Evolutionary conservation across 768 basidiomycete genomes (phyloP).

Genomic region (Trichaptum fuscoviolaceum): DNA sequence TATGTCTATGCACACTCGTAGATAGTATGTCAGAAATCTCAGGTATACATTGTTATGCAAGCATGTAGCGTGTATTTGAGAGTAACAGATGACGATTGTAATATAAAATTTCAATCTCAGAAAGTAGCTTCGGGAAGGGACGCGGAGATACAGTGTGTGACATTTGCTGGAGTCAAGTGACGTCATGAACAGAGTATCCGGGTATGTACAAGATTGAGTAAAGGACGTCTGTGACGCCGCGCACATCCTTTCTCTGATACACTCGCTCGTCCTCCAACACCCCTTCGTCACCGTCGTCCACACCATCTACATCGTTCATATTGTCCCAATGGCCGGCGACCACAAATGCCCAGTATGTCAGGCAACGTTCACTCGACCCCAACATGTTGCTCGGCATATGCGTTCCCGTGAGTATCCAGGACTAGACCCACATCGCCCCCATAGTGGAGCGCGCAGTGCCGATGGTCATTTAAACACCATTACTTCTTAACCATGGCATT

Average conservation of each 20-base stretch:
- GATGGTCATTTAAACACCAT: constrained; percentile 3
- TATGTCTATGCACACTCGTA: background rate
- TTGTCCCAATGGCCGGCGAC: constrained; percentile 60
- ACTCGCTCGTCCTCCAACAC: background rate
- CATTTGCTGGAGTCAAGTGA: background rate
- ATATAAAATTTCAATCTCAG: background rate
- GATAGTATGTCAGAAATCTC: background rate
- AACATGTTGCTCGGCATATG: constrained; percentile 89
- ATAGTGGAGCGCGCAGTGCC: background rate
- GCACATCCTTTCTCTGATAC: background rate
- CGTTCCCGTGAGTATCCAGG: constrained; percentile 65
- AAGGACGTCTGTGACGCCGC: background rate
- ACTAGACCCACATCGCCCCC: constrained; percentile 1
- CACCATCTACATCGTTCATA: background rate
- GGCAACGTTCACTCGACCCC: constrained; percentile 82
- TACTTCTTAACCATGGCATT: constrained; percentile 14
- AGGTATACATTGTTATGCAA: background rate
- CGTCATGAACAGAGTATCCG: background rate
- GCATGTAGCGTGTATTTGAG: background rate
- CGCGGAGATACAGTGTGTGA: background rate
- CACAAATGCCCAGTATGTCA: constrained; percentile 86
- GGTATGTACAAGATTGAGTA: constrained; percentile 1
- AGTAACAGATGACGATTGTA: background rate
- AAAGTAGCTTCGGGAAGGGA: background rate
- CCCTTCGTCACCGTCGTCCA: background rate